Conservation (phyloP, 306 rosid species). For the Albizia julibrissin region DNA sequence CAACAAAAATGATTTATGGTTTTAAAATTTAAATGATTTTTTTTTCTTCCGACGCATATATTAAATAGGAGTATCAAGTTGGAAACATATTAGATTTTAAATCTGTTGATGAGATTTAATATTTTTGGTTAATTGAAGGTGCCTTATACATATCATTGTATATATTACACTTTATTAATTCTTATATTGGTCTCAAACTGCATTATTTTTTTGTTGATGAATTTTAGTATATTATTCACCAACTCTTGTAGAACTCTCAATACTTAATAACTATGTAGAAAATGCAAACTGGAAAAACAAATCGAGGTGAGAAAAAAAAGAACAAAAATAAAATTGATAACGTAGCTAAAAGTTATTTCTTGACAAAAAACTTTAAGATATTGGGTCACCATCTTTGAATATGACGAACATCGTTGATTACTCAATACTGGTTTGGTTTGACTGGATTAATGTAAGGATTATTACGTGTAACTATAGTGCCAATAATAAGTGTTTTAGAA, state of each 20-base stretch:
- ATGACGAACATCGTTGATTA: not conserved
- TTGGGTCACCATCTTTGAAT: not conserved
- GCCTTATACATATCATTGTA: too few species aligned
- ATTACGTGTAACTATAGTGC: not conserved
- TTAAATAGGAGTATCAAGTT: too few species aligned
- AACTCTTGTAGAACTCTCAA: not conserved
- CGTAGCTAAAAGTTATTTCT: not conserved
- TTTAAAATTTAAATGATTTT: too few species aligned
- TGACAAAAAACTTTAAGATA: not conserved
- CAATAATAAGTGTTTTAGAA: too few species aligned
- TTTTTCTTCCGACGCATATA: too few species aligned
- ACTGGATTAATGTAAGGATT: not conserved
- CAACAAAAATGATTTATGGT: too few species aligned
- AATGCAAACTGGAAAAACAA: not conserved
- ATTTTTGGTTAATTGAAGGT: too few species aligned
- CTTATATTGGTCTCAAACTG: not conserved
- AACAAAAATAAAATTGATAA: not conserved
- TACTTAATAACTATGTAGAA: not conserved
- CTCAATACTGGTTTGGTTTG: slow-evolving; percentile 24
- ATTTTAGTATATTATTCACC: not conserved
- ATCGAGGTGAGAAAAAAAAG: not conserved
- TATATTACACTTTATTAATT: not conserved
- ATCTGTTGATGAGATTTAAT: too few species aligned
- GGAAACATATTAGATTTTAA: too few species aligned
- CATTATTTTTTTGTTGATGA: not conserved